Evolutionary conservation across 1,284 basidiomycete species (phyloP), one percentile per base, ranked within the genome.

Genomic region (Paramarasmius palmivorus): DNA sequence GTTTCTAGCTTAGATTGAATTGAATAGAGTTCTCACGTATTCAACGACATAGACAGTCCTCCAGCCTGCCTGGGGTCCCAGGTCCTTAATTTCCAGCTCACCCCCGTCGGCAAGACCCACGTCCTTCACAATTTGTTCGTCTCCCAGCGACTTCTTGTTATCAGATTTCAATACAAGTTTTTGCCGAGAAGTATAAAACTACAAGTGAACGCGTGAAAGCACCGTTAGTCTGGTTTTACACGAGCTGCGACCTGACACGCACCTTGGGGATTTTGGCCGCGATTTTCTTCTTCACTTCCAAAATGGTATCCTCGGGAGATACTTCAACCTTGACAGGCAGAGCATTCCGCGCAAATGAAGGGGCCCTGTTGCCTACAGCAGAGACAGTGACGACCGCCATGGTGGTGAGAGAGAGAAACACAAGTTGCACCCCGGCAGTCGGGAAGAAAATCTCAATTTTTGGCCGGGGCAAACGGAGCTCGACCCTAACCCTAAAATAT

Each of bases 41-140:
- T 97, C 94, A 52, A 90, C 77, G 45, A 96, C 67, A 68, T 92
- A 97, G 19, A 96, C 90, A 0, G 86, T 88, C 62, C 78, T 81
- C 91, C 94, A 97, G 55, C 84, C 81, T 49, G 95, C 76, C 69
- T 98, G 95, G 15, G 86, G 81, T 0, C 95, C 95, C 36, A 97
- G 73, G 71, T 98, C 95, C 71, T 96, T 96, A 59, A 95, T 77
- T 23, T 82, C 68, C 46, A 95, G 66, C 50, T 86, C 83, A 15
- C 77, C 81, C 12, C 78, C 82, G 23, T 84, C 79, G 9, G 63
- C 64, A 7, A 92, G 65, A 2, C 81, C 83, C 34, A 83, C 80
- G 23, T 82, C 79, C 7, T 67, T 69, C 25, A 95, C 69, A 17
- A 77, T 80, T 49, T 79, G 74, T 32, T 85, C 82, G 56, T 93